Evolutionary conservation across 768 basidiomycete genomes (phyloP).

Genomic region (Trametes elegans): DNA sequence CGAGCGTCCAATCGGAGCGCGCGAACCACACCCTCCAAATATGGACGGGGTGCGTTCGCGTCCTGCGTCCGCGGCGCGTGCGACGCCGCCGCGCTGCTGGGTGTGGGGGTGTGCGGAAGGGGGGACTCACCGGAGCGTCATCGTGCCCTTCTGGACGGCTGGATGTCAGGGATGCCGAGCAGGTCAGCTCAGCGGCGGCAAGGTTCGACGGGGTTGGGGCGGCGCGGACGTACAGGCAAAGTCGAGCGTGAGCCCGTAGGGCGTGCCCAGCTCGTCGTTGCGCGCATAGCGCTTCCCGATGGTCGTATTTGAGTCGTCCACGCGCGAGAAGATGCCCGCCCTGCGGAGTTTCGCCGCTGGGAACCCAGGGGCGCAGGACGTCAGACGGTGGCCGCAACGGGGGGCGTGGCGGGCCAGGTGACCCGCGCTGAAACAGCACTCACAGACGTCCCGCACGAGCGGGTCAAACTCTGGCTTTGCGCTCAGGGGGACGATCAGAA

Average conservation of each 20-base stretch:
- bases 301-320: conserved; percentile 92
- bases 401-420: conserved; percentile 12
- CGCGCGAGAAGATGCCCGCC: conserved; percentile 87
- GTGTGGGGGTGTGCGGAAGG: too few species aligned
- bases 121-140: conserved; percentile 81
- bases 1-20: not conserved
- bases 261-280: conserved; percentile 98
- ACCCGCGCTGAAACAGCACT: conserved; percentile 37
- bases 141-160: conserved; percentile 90
- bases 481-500: conserved; percentile 93
- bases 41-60: not conserved
- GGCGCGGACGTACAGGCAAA: conserved; percentile 69
- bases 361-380: conserved; percentile 21
- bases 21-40: not conserved
- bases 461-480: conserved; percentile 81
- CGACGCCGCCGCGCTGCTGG: too few species aligned
- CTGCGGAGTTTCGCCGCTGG: conserved; percentile 83
- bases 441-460: conserved; percentile 86
- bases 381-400: not conserved
- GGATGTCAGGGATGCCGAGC: conserved; percentile 15
- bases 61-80: not conserved
- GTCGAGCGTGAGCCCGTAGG: conserved; percentile 94
- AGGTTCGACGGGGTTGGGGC: conserved; percentile 14
- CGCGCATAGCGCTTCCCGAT: conserved; percentile 97
- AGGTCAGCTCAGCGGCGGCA: not conserved